A percentile compares a stretch with the other conserved stretches of the same genome.
Conservation (phyloP, 176 grass and related monocot species). For the Canna indica region DNA sequence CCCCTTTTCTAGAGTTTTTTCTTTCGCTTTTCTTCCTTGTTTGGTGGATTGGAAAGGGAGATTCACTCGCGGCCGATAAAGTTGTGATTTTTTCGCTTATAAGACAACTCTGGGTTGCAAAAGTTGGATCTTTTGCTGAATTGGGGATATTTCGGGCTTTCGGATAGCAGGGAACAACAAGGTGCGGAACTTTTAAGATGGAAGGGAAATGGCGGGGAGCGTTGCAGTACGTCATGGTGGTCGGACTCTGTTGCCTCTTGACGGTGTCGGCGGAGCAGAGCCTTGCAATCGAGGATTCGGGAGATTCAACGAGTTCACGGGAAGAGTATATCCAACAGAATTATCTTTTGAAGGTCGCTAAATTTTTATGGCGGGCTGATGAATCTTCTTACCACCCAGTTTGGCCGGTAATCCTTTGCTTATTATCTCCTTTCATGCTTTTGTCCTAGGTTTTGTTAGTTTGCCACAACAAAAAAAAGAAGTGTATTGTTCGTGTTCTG, state of each 20-base stretch:
- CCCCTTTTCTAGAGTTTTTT: background rate
- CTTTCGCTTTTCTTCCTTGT: too few species aligned
- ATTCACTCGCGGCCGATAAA: background rate
- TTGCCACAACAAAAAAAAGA: too few species aligned
- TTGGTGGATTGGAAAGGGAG: background rate
- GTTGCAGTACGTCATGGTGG: background rate
- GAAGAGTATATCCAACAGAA: conserved; percentile 1
- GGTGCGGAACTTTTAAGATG: background rate
- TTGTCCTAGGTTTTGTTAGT: background rate
- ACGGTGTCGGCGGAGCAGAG: background rate
- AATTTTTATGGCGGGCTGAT: background rate
- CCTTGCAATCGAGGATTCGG: background rate
- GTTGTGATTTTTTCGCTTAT: background rate
- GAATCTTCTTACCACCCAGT: background rate
- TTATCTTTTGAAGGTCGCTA: background rate
- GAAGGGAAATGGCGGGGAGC: conserved; percentile 2
- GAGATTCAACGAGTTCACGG: background rate
- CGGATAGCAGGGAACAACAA: background rate
- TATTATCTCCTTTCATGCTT: background rate
- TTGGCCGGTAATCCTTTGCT: conserved; percentile 6
- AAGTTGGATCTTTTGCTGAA: background rate
- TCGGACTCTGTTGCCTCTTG: conserved; percentile 1
- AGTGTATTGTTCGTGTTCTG: background rate
- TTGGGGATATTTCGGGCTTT: background rate
- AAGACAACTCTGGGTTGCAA: background rate